A percentile compares a stretch with the other conserved stretches of the same genome.
phyloP scores from a whole-genome alignment of 2,329 filamentous ascomycete species.

The Ceratocystis diversiconidia region DNA sequence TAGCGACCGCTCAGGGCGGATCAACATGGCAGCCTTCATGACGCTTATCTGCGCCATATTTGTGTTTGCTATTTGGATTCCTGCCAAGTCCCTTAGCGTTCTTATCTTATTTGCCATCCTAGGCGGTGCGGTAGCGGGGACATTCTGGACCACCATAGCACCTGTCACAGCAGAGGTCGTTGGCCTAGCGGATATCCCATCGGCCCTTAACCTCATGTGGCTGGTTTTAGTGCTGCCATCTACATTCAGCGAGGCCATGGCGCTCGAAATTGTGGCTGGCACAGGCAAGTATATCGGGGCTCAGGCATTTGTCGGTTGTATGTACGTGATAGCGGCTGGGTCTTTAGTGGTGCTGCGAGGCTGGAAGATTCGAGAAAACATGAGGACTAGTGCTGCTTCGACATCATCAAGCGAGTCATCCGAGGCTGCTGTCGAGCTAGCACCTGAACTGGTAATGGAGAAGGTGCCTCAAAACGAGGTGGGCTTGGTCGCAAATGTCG shows the following conservation, averaged over 20 bases:
- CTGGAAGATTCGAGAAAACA: slow-evolving; percentile 26
- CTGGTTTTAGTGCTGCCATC: slow-evolving; percentile 54
- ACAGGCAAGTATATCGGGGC: slow-evolving; percentile 36
- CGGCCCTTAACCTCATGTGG: slow-evolving; percentile 57
- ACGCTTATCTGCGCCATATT: slow-evolving; percentile 52
- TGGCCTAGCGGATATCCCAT: slow-evolving; percentile 52
- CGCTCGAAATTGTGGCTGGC: slow-evolving; percentile 36
- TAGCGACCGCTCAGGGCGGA: slow-evolving; percentile 53
- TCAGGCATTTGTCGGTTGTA: slow-evolving; percentile 45
- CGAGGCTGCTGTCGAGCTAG: not conserved
- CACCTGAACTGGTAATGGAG: not conserved
- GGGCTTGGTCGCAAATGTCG: not conserved
- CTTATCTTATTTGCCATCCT: slow-evolving; percentile 58
- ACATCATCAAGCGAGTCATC: not conserved
- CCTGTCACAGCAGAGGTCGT: slow-evolving; percentile 63
- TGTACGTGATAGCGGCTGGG: slow-evolving; percentile 39
- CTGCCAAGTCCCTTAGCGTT: slow-evolving; percentile 47
- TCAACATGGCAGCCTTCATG: slow-evolving; percentile 56
- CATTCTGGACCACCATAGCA: slow-evolving; percentile 54
- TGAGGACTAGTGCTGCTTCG: slow-evolving; percentile 9
- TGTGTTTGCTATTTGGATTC: slow-evolving; percentile 59
- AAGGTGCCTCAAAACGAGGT: not conserved
- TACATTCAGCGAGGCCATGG: slow-evolving; percentile 54
- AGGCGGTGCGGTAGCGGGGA: slow-evolving; percentile 56
- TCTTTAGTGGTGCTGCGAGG: slow-evolving; percentile 26